Evolutionary conservation across 2,329 filamentous ascomycete species (phyloP).

Genomic region (Dothideomycetes sp.): DNA sequence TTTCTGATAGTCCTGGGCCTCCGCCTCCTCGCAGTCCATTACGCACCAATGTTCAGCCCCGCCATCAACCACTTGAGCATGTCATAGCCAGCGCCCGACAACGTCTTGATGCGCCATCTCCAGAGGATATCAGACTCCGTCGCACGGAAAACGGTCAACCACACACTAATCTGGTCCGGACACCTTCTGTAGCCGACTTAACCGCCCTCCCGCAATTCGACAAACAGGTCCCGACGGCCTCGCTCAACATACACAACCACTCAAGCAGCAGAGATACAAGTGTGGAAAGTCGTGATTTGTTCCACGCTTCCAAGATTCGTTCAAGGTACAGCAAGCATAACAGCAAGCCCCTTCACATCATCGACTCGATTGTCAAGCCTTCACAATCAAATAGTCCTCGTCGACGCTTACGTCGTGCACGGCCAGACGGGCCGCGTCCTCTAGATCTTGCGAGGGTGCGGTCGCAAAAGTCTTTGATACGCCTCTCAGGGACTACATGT

Average conservation of each 20-base stretch:
- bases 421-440: conserved; percentile 6
- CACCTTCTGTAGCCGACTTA: not conserved
- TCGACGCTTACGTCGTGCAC: conserved; percentile 8
- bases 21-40: conserved; percentile 23
- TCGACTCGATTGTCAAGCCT: conserved; percentile 10
- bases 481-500: conserved; percentile 1
- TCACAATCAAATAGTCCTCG: conserved; percentile 7
- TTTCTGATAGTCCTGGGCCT: conserved; percentile 22
- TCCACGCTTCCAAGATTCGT: not conserved
- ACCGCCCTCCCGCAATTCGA: not conserved
- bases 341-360: conserved; percentile 6
- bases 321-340: not conserved
- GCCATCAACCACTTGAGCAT: not conserved
- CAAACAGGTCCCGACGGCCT: not conserved
- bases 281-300: not conserved
- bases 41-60: conserved; percentile 7
- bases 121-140: not conserved
- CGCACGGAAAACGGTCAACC: not conserved
- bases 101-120: not conserved
- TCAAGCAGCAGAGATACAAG: not conserved
- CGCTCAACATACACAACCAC: not conserved
- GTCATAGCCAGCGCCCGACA: not conserved
- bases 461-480: not conserved
- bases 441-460: not conserved
- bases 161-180: not conserved